Percentiles rank a stretch among this genome's conserved stretches.
Conservation (phyloP, 371 early-diverging fungal genomes). For the Apophysomyces elegans region DNA sequence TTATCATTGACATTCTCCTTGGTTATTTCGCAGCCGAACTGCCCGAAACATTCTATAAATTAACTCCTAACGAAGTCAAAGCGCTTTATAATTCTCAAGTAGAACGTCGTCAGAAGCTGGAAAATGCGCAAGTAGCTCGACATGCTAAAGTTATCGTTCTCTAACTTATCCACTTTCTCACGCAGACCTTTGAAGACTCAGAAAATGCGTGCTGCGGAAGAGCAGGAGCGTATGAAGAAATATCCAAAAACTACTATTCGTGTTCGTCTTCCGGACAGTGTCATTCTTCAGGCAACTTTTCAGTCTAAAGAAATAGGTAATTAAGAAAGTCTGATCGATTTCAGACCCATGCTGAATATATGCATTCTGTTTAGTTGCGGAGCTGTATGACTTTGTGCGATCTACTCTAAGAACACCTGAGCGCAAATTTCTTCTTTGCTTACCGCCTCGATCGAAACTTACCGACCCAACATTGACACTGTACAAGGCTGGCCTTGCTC, state of each 20-base stretch:
- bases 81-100: slow-evolving; percentile 45
- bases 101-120: slow-evolving; percentile 44
- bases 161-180: background rate
- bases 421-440: slow-evolving; percentile 47
- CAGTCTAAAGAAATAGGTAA: slow-evolving; percentile 49
- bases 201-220: slow-evolving; percentile 49
- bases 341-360: background rate
- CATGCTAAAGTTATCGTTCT: background rate
- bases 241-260: slow-evolving; percentile 55
- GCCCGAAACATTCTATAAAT: slow-evolving; percentile 52
- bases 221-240: slow-evolving; percentile 46
- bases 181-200: slow-evolving; percentile 52
- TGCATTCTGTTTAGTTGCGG: slow-evolving; percentile 31
- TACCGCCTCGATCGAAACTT: slow-evolving; percentile 52
- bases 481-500: slow-evolving; percentile 51
- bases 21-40: slow-evolving; percentile 30
- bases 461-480: slow-evolving; percentile 38
- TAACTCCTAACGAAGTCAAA: slow-evolving; percentile 41
- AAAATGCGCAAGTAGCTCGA: slow-evolving; percentile 33
- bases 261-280: slow-evolving; percentile 50
- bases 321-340: background rate
- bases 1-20: background rate
- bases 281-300: slow-evolving; percentile 47
- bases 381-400: slow-evolving; percentile 43
- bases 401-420: slow-evolving; percentile 46